Conservation (phyloP, 192 early-diverging fungal species). For the Umbelopsis ramanniana region DNA sequence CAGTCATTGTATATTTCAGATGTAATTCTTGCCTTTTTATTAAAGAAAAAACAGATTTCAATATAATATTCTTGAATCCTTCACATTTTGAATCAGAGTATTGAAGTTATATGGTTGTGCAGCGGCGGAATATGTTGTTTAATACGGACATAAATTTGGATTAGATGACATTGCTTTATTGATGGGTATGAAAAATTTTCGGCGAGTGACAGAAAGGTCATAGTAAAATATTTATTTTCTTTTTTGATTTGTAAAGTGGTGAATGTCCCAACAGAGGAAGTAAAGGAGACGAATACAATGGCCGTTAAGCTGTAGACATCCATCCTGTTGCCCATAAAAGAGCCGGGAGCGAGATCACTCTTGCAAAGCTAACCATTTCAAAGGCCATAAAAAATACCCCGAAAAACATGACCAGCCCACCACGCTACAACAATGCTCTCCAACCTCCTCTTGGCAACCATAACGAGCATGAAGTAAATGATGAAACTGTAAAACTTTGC, state of each 20-base stretch:
- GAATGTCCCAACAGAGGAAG: constrained; percentile 16
- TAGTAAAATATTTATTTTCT: neutral
- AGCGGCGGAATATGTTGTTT: no score
- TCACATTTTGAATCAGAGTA: no score
- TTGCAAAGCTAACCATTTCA: constrained; percentile 21
- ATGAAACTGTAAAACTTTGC: constrained; percentile 12
- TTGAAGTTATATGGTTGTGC: no score
- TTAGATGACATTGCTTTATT: no score
- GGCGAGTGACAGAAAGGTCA: no score
- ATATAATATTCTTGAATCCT: neutral
- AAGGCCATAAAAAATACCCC: constrained; percentile 9
- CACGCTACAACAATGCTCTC: constrained; percentile 3
- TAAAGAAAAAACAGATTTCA: neutral
- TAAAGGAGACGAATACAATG: neutral
- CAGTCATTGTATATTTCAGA: constrained; percentile 21
- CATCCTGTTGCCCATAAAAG: constrained; percentile 13
- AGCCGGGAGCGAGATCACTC: constrained; percentile 16
- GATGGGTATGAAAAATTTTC: no score
- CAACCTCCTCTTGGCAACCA: constrained; percentile 14
- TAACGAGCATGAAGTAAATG: constrained; percentile 16
- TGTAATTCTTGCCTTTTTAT: constrained; percentile 2
- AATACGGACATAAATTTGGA: no score
- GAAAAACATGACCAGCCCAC: constrained; percentile 17
- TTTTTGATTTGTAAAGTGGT: neutral
- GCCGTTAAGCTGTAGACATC: neutral